Base-by-base conservation (phyloP, 768 basidiomycete species). In the Strobilomyces dryophilus region DNA sequence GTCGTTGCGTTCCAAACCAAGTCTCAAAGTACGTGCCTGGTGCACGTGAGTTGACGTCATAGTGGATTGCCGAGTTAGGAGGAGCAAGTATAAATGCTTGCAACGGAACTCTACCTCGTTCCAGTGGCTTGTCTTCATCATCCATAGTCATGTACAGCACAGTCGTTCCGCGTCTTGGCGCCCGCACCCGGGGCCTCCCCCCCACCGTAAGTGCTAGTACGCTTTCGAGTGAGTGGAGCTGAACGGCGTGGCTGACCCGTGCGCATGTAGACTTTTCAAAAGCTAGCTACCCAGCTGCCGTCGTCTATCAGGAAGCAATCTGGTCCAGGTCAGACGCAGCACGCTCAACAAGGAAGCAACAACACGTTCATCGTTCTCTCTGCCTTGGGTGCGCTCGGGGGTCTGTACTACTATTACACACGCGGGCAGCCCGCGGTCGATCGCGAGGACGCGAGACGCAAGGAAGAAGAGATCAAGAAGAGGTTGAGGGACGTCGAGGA, bases 361-460 rank as follows among this genome's bases (percentile, higher is more conserved):
- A 69, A 65, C 47, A 60, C 60, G 17, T 36, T 68, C 40, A 64
- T 74, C 47, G 29, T 65, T 36, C 62, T 72, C 39, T 61, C 70
- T 17, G 67, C 69, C 12, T 53, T 63, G 32, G 72, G 63, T 8
- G 71, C 67, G 2, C 62, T 71, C 45, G 75, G 68, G 4, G 73
- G 64, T 12, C 54, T 70, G 35, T 75, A 73, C 57, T 69, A 71
- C 49, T 76, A 73, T 58, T 73, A 71, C 62, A 57, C 62, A n/a
- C 62, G 56, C 44, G 63, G 59, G 34, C 40, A 55, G 21, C 52
- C 57, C 32, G 60, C 55, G 1, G 49, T 64, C 31, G 54, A 63
- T 42, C 61, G 57, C 20, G 62, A 64, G 41, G 39, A 42, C 17
- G 66, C 61, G n/a, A 59, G 67, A 43, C 62, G 57, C 14, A 66